Conservation (phyloP, 495 filamentous ascomycete genomes). For the Hypoxylon crocopeplum region DNA sequence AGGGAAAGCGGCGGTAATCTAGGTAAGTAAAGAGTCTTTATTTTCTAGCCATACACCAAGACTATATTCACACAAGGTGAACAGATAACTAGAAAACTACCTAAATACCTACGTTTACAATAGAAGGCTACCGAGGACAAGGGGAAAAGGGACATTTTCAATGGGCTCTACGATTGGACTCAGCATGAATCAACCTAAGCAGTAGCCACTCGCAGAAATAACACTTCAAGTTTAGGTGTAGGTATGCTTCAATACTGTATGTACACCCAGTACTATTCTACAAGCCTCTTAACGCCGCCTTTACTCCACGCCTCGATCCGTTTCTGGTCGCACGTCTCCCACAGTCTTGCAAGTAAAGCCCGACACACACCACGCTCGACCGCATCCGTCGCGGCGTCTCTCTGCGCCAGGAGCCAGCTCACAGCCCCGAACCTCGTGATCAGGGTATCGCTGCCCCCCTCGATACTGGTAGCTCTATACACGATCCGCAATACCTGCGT, state of each 20-base stretch:
- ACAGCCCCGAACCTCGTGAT: conserved; percentile 84
- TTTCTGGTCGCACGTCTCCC: conserved; percentile 71
- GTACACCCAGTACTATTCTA: too few species aligned
- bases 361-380: conserved; percentile 60
- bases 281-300: conserved; percentile 45
- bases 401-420: conserved; percentile 76
- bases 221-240: neutral
- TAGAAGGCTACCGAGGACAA: too few species aligned
- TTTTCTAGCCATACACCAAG: too few species aligned
- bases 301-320: conserved; percentile 73
- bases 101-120: too few species aligned
- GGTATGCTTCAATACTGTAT: too few species aligned
- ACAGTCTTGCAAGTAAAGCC: conserved; percentile 66
- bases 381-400: conserved; percentile 40
- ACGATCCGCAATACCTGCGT: conserved; percentile 76
- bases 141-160: too few species aligned
- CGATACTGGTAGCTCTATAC: conserved; percentile 73
- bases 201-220: neutral
- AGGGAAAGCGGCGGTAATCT: too few species aligned
- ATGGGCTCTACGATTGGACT: too few species aligned
- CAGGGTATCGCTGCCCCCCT: conserved; percentile 82
- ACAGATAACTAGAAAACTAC: too few species aligned
- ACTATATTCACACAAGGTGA: too few species aligned
- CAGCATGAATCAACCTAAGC: too few species aligned
- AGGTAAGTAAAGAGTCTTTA: too few species aligned